A percentile compares a stretch with the other conserved stretches of the same genome.
phyloP scores from a whole-genome alignment of 148 eudicot genomes.

The Silene latifolia region DNA sequence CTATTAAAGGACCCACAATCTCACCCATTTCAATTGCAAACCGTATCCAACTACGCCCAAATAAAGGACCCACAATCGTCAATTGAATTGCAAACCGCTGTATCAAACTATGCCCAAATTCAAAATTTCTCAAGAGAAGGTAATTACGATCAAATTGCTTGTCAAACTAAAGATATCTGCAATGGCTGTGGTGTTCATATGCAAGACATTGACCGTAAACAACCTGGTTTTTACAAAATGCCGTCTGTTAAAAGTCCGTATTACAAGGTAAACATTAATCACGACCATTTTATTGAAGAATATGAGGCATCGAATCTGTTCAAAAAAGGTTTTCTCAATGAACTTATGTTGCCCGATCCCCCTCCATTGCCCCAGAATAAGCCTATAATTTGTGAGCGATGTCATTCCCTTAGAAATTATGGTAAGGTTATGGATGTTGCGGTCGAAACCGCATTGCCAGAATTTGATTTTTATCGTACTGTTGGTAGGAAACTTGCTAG shows the following conservation, averaged over 20 bases:
- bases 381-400: conserved; percentile 74
- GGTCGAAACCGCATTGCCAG: conserved; percentile 79
- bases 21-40: no score
- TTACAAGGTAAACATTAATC: conserved; percentile 44
- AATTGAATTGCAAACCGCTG: conserved; percentile 18
- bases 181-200: conserved; percentile 94
- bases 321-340: conserved; percentile 55
- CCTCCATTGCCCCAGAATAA: conserved; percentile 32
- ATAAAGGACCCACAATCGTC: not conserved
- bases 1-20: no score
- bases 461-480: conserved; percentile 92
- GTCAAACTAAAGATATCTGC: conserved; percentile 45
- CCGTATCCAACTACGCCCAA: no score
- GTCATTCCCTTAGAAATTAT: conserved; percentile 77
- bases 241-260: conserved; percentile 46
- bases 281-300: conserved; percentile 48
- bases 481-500: conserved; percentile 74
- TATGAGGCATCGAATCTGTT: conserved; percentile 47
- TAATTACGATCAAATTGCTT: conserved; percentile 58
- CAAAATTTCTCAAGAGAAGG: conserved; percentile 65
- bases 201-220: conserved; percentile 59
- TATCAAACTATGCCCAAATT: conserved; percentile 22
- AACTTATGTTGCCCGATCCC: conserved; percentile 32
- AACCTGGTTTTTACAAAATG: conserved; percentile 57
- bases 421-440: conserved; percentile 66